Conservation (phyloP, 1,284 basidiomycete genomes). For the Tylopilus sp. region DNA sequence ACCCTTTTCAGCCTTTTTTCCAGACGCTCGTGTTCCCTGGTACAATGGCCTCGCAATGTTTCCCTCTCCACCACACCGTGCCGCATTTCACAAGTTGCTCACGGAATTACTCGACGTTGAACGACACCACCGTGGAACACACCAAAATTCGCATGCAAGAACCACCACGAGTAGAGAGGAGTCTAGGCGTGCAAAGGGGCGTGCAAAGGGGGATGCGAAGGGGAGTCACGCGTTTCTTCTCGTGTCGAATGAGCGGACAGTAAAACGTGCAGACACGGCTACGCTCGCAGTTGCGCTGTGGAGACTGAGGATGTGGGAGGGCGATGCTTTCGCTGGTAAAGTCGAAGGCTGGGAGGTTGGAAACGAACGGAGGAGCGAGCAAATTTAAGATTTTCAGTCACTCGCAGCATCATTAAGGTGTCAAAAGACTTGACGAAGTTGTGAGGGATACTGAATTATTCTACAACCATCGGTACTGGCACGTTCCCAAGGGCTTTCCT, state of each 20-base stretch:
- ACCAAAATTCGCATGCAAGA: neutral
- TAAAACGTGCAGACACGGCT: conserved; percentile 53
- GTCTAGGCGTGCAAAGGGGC: conserved; percentile 15
- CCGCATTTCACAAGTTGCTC: conserved; percentile 49
- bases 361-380: conserved; percentile 22
- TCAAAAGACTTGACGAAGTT: neutral
- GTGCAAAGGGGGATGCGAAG: conserved; percentile 38
- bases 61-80: conserved; percentile 55
- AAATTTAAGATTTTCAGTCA: conserved; percentile 1
- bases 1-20: conserved; percentile 31
- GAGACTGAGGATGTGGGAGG: conserved; percentile 73
- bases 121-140: conserved; percentile 31
- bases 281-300: conserved; percentile 67
- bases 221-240: conserved; percentile 69
- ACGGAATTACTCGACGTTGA: conserved; percentile 49
- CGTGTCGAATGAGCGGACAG: conserved; percentile 45
- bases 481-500: conserved; percentile 35
- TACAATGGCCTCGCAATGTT: conserved; percentile 66
- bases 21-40: conserved; percentile 50
- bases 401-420: neutral
- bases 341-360: conserved; percentile 33
- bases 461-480: conserved; percentile 62
- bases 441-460: conserved; percentile 33
- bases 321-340: conserved; percentile 34
- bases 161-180: neutral